phyloP scores from a whole-genome alignment of 1,284 basidiomycete species.

The Cutaneotrichosporon daszewskae region DNA sequence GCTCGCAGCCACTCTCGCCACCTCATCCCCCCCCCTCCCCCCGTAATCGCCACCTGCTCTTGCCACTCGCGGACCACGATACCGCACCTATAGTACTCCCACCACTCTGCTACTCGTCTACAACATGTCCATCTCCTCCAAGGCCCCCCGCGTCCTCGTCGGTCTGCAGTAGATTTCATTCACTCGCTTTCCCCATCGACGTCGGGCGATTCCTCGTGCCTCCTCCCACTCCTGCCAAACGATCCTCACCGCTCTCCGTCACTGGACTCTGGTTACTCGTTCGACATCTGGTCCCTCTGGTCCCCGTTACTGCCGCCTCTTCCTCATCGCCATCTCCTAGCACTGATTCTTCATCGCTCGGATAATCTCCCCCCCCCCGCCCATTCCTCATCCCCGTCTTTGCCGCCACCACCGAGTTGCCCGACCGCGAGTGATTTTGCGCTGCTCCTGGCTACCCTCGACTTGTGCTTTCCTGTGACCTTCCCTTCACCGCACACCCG shows the following conservation, averaged over 20 bases:
- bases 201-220: too few relatives aligned
- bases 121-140: neutral
- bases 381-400: neutral
- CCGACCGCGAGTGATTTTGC: neutral
- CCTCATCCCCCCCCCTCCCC: too few relatives aligned
- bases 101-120: neutral
- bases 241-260: neutral
- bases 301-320: too few relatives aligned
- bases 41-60: too few relatives aligned
- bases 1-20: too few relatives aligned
- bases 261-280: neutral
- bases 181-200: too few relatives aligned
- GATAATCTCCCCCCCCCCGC: neutral
- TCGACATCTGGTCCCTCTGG: neutral
- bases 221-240: too few relatives aligned
- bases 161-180: constrained; percentile 3
- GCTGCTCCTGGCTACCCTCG: too few relatives aligned
- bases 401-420: neutral
- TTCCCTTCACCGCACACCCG: too few relatives aligned
- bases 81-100: neutral
- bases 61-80: neutral
- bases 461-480: too few relatives aligned
- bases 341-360: neutral
- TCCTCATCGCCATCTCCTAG: too few relatives aligned
- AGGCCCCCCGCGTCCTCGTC: neutral